These are phyloP conservation scores for carrot (Daucus carota) DNA, from an alignment of 129 eudicot genomes.

Conservation along the genomic window DNA sequence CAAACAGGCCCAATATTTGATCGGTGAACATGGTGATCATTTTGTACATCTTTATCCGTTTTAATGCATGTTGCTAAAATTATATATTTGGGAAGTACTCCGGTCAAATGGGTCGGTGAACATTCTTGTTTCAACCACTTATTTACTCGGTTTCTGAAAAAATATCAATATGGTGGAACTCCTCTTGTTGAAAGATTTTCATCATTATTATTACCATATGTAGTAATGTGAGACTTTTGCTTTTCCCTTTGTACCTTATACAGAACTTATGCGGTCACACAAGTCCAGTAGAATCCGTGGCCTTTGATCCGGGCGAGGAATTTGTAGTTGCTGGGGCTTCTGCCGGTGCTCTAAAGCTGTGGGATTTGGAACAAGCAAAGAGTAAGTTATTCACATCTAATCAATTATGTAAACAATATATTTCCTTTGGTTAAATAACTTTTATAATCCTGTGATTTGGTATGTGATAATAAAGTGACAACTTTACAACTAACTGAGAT, in stretches of 20 bases:
- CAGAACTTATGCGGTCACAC: slow-evolving; percentile 88
- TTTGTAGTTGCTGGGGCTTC: slow-evolving; percentile 93
- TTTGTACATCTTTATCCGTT: background rate
- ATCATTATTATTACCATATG: background rate
- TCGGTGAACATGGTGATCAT: background rate
- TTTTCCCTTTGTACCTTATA: slow-evolving; percentile 6
- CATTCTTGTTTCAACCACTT: background rate
- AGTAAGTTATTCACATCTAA: slow-evolving; percentile 35
- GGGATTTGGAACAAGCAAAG: slow-evolving; percentile 90
- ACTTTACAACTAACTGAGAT: background rate
- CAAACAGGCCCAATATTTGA: no score
- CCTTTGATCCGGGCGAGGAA: slow-evolving; percentile 76
- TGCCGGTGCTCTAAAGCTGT: slow-evolving; percentile 69
- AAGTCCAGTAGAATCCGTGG: slow-evolving; percentile 87
- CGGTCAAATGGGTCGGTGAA: background rate
- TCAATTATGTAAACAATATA: background rate
- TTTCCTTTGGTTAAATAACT: background rate
- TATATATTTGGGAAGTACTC: background rate
- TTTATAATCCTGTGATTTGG: background rate
- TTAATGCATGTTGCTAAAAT: background rate
- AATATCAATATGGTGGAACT: background rate
- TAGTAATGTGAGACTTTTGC: background rate
- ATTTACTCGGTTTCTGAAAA: background rate
- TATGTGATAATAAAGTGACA: background rate
- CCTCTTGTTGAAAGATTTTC: background rate